These are phyloP conservation scores for Vitis rupestris DNA, from an alignment of 164 flowering plant species.

Conservation along the genomic window DNA sequence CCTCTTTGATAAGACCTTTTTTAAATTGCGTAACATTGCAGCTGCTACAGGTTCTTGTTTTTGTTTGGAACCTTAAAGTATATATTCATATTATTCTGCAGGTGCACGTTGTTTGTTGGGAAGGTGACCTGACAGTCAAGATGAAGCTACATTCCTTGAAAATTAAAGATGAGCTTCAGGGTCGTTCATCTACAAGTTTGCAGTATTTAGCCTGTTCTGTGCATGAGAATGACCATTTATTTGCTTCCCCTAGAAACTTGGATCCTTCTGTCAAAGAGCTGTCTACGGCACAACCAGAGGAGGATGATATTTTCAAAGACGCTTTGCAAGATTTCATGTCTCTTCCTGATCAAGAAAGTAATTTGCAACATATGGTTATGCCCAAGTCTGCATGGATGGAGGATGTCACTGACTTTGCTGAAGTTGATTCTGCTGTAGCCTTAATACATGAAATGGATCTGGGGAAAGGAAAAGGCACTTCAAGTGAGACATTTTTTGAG, in stretches of 20 bases:
- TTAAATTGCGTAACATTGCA: background rate
- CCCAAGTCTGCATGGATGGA: conserved; percentile 10
- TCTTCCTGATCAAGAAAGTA: conserved; percentile 33
- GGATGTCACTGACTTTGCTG: conserved; percentile 16
- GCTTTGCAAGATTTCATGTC: conserved; percentile 80
- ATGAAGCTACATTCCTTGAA: conserved; percentile 79
- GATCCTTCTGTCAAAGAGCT: conserved; percentile 38
- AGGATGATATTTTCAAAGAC: conserved; percentile 80
- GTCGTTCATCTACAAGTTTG: conserved; percentile 34
- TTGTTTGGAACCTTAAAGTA: background rate
- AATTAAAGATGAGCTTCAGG: conserved; percentile 89
- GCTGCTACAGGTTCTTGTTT: conserved; percentile 3
- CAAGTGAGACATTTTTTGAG: conserved; percentile 72
- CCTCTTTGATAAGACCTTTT: background rate
- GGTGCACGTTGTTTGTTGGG: conserved; percentile 62
- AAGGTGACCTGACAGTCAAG: conserved; percentile 61
- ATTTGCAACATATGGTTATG: conserved; percentile 27
- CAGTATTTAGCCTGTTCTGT: conserved; percentile 83
- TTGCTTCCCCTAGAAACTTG: conserved; percentile 15
- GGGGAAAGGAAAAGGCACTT: conserved; percentile 34
- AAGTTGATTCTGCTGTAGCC: conserved; percentile 36
- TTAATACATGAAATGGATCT: conserved; percentile 39
- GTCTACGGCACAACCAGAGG: conserved; percentile 38
- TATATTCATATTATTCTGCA: conserved; percentile 21
- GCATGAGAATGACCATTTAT: conserved; percentile 32